phyloP scores from a whole-genome alignment of 257 asterid genomes.

The Hygrophila difformis region DNA sequence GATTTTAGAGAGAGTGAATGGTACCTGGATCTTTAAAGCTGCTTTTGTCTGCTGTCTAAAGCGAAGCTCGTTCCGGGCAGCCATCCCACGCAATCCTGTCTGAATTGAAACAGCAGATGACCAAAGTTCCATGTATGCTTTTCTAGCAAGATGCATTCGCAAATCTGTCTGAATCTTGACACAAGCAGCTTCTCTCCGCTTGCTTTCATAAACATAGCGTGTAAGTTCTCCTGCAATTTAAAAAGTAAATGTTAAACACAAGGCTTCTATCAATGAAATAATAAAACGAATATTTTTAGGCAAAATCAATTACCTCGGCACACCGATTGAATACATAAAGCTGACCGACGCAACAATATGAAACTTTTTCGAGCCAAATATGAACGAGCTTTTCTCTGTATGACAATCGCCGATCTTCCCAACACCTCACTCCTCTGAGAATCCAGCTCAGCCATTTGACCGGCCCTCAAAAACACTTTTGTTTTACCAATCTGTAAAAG shows the following conservation, averaged over 20 bases:
- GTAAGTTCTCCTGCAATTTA: conserved; percentile 64
- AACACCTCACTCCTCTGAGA: conserved; percentile 86
- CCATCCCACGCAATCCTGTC: conserved; percentile 94
- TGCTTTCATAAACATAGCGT: conserved; percentile 57
- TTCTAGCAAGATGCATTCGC: conserved; percentile 83
- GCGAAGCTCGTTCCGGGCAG: conserved; percentile 85
- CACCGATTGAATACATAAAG: conserved; percentile 63
- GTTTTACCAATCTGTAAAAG: conserved; percentile 90
- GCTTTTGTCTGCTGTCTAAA: conserved; percentile 76
- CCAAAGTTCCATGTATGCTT: conserved; percentile 61
- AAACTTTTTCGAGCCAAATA: conserved; percentile 66
- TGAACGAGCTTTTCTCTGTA: conserved; percentile 91
- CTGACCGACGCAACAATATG: conserved; percentile 57
- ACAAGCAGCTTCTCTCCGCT: conserved; percentile 79
- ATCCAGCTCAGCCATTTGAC: conserved; percentile 99
- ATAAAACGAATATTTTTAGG: not conserved
- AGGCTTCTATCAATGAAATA: not conserved
- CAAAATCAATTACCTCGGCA: conserved; percentile 70
- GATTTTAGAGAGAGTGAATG: not conserved
- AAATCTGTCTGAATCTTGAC: conserved; percentile 65
- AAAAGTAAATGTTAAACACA: conserved; percentile 13
- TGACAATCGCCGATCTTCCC: conserved; percentile 93
- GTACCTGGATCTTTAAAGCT: conserved; percentile 79
- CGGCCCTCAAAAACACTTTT: conserved; percentile 92
- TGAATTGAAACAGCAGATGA: conserved; percentile 72